These are phyloP conservation scores for Pinus albicaulis DNA, from an alignment of 75 land plant species.

Conservation along the genomic window DNA sequence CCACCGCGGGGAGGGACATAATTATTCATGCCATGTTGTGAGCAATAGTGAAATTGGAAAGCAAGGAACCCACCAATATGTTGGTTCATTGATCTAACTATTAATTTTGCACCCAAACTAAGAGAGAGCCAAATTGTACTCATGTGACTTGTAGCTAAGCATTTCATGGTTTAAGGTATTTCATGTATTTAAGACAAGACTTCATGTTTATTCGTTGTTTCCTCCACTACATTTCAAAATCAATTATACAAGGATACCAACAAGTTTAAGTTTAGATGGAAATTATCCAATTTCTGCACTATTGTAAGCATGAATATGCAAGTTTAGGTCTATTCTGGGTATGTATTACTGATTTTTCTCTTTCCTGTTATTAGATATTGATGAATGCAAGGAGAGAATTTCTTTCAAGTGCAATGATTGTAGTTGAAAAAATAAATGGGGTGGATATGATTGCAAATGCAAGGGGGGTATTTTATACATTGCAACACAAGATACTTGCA, in stretches of 20 bases:
- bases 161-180: too few relatives aligned
- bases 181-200: too few relatives aligned
- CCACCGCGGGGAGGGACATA: too few relatives aligned
- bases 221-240: not conserved
- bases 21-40: too few relatives aligned
- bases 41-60: too few relatives aligned
- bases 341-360: not conserved
- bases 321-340: not conserved
- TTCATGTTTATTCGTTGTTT: not conserved
- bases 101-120: too few relatives aligned
- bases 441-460: slow-evolving; percentile 92
- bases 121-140: too few relatives aligned
- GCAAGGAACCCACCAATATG: too few relatives aligned
- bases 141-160: too few relatives aligned
- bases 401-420: slow-evolving; percentile 87
- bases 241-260: not conserved
- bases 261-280: not conserved
- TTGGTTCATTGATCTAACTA: too few relatives aligned
- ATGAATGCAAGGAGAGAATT: slow-evolving; percentile 77
- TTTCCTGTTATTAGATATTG: slow-evolving; percentile 55
- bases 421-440: slow-evolving; percentile 94
- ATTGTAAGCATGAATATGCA: not conserved
- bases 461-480: slow-evolving; percentile 51
- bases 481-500: slow-evolving; percentile 80
- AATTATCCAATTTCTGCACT: not conserved